phyloP scores from a whole-genome alignment of 2,329 filamentous ascomycete genomes.

The Penicillium sp. region DNA sequence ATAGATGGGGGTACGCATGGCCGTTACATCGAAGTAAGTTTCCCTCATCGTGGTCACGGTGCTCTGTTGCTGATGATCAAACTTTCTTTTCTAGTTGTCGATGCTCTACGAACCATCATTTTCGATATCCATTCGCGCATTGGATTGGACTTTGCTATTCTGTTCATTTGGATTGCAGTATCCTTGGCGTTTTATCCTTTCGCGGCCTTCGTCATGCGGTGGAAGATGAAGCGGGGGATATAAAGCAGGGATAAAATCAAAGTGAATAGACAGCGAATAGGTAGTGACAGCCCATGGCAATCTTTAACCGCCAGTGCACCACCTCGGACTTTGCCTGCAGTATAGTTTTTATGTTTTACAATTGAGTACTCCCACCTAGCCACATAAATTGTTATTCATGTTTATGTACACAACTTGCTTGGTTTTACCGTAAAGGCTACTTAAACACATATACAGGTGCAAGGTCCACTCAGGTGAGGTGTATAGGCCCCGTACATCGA shows the following conservation, averaged over 20 bases:
- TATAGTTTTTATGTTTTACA: background rate
- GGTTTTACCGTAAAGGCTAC: background rate
- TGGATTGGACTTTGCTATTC: constrained; percentile 60
- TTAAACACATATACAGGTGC: background rate
- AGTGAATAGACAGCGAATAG: background rate
- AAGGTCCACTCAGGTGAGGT: background rate
- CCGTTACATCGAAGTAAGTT: constrained; percentile 58
- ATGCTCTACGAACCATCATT: constrained; percentile 59
- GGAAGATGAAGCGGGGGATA: constrained; percentile 33
- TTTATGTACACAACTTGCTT: background rate
- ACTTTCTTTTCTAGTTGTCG: constrained; percentile 48
- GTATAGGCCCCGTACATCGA: background rate
- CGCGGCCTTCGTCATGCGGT: constrained; percentile 33
- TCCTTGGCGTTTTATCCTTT: constrained; percentile 32
- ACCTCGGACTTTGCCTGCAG: background rate
- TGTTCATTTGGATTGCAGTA: constrained; percentile 55
- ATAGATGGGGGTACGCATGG: constrained; percentile 63
- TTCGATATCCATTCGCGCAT: constrained; percentile 61
- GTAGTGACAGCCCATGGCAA: too few relatives aligned
- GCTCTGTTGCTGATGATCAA: background rate
- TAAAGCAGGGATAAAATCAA: background rate
- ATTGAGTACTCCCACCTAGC: background rate
- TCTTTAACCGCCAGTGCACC: background rate
- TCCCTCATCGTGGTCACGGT: background rate
- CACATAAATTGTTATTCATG: background rate